These are phyloP conservation scores for Epichloe brachyelytri DNA, from an alignment of 2,329 filamentous ascomycete species.

Conservation along the genomic window DNA sequence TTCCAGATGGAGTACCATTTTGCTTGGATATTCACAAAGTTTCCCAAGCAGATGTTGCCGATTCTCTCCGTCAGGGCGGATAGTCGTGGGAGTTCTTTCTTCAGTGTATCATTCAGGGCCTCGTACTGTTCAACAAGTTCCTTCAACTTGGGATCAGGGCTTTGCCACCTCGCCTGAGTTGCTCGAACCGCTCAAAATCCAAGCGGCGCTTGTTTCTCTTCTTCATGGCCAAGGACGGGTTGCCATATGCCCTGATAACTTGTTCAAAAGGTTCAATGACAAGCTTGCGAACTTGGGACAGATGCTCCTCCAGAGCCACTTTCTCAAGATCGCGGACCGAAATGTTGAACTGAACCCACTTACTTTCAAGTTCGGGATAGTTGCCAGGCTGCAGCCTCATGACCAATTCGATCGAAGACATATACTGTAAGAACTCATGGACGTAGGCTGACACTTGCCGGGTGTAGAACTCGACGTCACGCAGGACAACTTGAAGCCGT, in stretches of 20 bases:
- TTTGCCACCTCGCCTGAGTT: slow-evolving; percentile 71
- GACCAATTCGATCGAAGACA: slow-evolving; percentile 70
- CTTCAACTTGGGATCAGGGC: slow-evolving; percentile 70
- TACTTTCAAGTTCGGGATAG: slow-evolving; percentile 78
- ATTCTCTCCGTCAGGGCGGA: slow-evolving; percentile 71
- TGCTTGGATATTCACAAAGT: slow-evolving; percentile 73
- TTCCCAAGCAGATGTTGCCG: slow-evolving; percentile 69
- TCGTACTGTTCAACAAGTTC: slow-evolving; percentile 83
- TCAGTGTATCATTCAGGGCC: slow-evolving; percentile 83
- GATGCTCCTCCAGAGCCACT: slow-evolving; percentile 70
- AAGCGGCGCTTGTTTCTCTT: slow-evolving; percentile 88
- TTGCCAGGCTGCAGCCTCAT: slow-evolving; percentile 59
- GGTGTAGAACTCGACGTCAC: slow-evolving; percentile 88
- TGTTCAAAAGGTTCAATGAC: slow-evolving; percentile 76
- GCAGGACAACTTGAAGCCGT: slow-evolving; percentile 78
- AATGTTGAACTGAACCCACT: slow-evolving; percentile 85
- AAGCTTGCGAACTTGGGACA: slow-evolving; percentile 58
- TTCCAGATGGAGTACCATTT: slow-evolving; percentile 76
- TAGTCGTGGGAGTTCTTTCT: slow-evolving; percentile 79
- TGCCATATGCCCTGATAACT: slow-evolving; percentile 67
- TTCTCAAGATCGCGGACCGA: slow-evolving; percentile 77
- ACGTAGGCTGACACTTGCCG: slow-evolving; percentile 71
- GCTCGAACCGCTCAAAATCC: slow-evolving; percentile 73
- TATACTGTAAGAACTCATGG: slow-evolving; percentile 66
- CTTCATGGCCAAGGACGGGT: slow-evolving; percentile 79